Percentiles rank a stretch among this genome's conserved stretches.
These are phyloP conservation scores for Komagataella pastoris DNA, from an alignment of 805 yeast genomes.

Conservation along the genomic window DNA sequence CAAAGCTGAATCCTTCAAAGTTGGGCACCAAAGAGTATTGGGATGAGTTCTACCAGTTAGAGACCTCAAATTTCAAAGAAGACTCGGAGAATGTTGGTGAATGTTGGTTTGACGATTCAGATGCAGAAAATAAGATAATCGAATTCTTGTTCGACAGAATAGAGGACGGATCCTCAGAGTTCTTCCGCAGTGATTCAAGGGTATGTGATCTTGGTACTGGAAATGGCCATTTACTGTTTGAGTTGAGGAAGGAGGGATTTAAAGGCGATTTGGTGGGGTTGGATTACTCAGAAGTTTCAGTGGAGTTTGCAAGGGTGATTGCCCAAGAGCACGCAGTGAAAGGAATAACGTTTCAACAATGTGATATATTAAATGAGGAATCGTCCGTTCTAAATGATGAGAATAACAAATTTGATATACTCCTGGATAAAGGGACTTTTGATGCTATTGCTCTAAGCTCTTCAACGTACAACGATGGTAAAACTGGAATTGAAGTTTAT, in stretches of 20 bases:
- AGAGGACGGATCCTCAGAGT: constrained; percentile 11
- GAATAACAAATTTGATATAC: constrained; percentile 47
- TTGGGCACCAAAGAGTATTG: constrained; percentile 85
- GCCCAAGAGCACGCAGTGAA: constrained; percentile 24
- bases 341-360: constrained; percentile 41
- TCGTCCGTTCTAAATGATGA: constrained; percentile 16
- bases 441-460: constrained; percentile 93
- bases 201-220: constrained; percentile 91
- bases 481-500: constrained; percentile 45
- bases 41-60: constrained; percentile 76
- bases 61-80: constrained; percentile 53
- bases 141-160: constrained; percentile 47
- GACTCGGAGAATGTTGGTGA: constrained; percentile 87
- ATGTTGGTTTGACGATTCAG: constrained; percentile 93
- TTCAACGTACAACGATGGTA: constrained; percentile 27
- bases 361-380: constrained; percentile 46
- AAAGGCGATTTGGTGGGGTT: constrained; percentile 55
- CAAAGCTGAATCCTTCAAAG: constrained; percentile 56
- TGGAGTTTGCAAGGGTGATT: constrained; percentile 56
- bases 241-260: constrained; percentile 50
- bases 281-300: constrained; percentile 78
- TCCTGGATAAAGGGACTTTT: constrained; percentile 88
- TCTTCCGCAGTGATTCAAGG: constrained; percentile 12
- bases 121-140: constrained; percentile 80
- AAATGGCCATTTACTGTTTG: constrained; percentile 80